Evolutionary conservation across 129 eudicot genomes (phyloP).

Genomic region (Centaurea solstitialis): DNA sequence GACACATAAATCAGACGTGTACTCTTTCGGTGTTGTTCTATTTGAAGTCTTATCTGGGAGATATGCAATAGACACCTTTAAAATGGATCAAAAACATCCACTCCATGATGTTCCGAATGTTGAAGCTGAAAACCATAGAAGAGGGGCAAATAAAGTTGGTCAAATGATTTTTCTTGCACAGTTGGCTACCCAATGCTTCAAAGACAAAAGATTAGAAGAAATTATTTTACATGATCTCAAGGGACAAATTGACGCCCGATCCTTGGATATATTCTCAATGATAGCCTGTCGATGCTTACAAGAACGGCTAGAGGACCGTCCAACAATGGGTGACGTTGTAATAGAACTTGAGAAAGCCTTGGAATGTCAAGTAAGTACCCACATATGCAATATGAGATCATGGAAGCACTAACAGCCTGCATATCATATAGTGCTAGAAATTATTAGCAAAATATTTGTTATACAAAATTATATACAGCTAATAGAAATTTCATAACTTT

Average conservation of each 20-base stretch:
- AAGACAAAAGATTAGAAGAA: slow-evolving; percentile 4
- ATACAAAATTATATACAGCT: too few relatives aligned
- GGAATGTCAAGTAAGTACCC: slow-evolving; percentile 19
- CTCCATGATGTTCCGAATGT: background rate
- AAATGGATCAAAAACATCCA: background rate
- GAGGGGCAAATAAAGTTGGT: background rate
- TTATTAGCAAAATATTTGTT: too few relatives aligned
- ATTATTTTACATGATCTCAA: slow-evolving; percentile 20
- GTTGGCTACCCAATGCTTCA: slow-evolving; percentile 16
- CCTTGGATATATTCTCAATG: background rate
- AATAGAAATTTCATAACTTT: too few relatives aligned
- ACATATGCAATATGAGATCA: background rate
- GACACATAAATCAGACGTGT: slow-evolving; percentile 26
- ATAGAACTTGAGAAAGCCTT: slow-evolving; percentile 28
- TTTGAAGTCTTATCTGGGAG: slow-evolving; percentile 19
- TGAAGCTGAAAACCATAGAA: background rate
- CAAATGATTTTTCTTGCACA: slow-evolving; percentile 19
- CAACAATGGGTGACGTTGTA: slow-evolving; percentile 18
- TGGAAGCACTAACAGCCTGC: background rate
- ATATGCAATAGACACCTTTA: slow-evolving; percentile 14
- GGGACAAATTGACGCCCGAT: slow-evolving; percentile 2
- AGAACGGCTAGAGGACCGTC: slow-evolving; percentile 8
- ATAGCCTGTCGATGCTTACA: slow-evolving; percentile 16
- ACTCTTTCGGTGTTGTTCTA: slow-evolving; percentile 22
- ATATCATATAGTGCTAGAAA: background rate